Evolutionary conservation across 345 rosid species (phyloP), one percentile per base, ranked within the genome.

Genomic region (Boechera stricta): DNA sequence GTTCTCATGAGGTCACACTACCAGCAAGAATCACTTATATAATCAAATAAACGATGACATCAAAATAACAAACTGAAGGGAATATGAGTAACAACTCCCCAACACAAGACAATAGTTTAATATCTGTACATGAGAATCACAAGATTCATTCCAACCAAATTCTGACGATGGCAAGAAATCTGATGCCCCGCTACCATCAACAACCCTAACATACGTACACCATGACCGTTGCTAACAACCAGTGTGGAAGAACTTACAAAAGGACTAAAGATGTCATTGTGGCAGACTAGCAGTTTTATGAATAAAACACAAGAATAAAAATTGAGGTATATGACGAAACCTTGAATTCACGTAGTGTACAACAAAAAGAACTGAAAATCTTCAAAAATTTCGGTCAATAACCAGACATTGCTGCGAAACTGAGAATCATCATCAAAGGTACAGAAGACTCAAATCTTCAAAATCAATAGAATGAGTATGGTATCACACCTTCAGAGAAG

Each of bases 401-500:
- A 26, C n/a, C 32, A 26, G 15, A 65, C 4, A 15, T 66, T 65
- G 33, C 45, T 33, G 57, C 53, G 12, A 16, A 31, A 10, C 39
- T 24, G 18, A 56, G 32, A 29, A 45, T 64, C 56, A 55, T 57
- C 24, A 60, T 10, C 29, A 56, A 7, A 13, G 18, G 62, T 7
- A 13, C 49, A 49, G 7, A 47, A n/a, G 52, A 49, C 16, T 44
- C 10, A 18, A 42, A 49, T 49, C 54, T 2, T 60, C 62, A 18
- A 16, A 33, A 24, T 35, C 45, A 18, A 21, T 16, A 59, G 29
- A 59, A 16, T 15, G 10, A 60, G 45, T 60, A 36, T 5, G 12
- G 60, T 47, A n/a, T 18, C 57, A 45, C 35, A 44, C 49, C 38
- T 70, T 57, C 42, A 55, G 54, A 44, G 56, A 18, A 29, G 54